Conservation (phyloP, 2,329 filamentous ascomycete genomes). For the Fusarium chaquense region DNA sequence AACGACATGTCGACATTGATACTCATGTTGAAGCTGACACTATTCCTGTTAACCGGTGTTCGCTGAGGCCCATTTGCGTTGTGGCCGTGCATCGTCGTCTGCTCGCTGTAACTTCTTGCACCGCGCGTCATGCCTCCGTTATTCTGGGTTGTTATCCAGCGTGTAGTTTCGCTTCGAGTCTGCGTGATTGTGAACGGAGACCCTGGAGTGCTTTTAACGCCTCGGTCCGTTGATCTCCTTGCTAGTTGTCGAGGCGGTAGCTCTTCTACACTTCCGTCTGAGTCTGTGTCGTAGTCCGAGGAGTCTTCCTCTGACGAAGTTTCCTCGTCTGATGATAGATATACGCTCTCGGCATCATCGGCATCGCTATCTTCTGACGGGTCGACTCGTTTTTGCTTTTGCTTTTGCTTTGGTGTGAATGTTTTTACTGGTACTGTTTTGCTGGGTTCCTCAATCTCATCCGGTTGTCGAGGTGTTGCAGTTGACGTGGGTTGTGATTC, state of each 20-base stretch:
- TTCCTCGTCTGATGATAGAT: conserved; percentile 38
- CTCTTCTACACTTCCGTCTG: conserved; percentile 28
- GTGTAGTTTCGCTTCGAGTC: conserved; percentile 40
- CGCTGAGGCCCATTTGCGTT: conserved; percentile 14
- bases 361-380: conserved; percentile 15
- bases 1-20: conserved; percentile 44
- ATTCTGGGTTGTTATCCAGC: conserved; percentile 40
- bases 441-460: conserved; percentile 39
- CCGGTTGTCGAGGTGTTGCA: conserved; percentile 23
- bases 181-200: conserved; percentile 34
- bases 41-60: conserved; percentile 31
- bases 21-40: conserved; percentile 46
- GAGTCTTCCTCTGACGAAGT: conserved; percentile 33
- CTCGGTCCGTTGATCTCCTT: conserved; percentile 20
- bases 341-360: conserved; percentile 40
- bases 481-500: neutral
- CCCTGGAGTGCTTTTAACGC: conserved; percentile 6
- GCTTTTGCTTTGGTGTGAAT: conserved; percentile 10
- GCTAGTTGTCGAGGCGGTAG: conserved; percentile 27
- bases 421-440: conserved; percentile 12
- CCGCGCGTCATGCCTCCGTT: conserved; percentile 34
- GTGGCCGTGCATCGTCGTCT: conserved; percentile 40
- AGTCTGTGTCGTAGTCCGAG: conserved; percentile 30
- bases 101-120: conserved; percentile 34
- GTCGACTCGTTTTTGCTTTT: conserved; percentile 17